Base-by-base conservation (phyloP, 1,284 basidiomycete species). In the Paramarasmius palmivorus region DNA sequence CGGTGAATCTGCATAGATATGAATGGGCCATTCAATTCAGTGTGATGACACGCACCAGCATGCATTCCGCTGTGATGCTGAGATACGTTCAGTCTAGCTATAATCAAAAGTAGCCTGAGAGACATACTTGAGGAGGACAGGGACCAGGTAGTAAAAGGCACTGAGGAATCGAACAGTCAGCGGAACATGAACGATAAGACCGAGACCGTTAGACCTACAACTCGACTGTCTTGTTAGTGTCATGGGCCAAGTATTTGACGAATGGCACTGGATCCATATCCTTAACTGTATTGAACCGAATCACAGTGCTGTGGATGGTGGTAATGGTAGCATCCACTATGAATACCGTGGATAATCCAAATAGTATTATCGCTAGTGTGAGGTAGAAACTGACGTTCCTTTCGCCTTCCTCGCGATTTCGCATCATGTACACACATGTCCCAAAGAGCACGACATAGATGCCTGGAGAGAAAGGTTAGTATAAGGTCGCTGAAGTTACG, bases 1-100 rank as follows among this genome's bases (percentile, higher is more conserved):
- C 44, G 44, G 32, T 46, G 44, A 32, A 46, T 46, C 44, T 46
- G n/a, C n/a, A n/a, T n/a, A n/a, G n/a, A n/a, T n/a, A n/a, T n/a
- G n/a, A n/a, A n/a, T 29, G 15, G 23, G 32, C 23, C 17, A n/a
- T 15, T 15, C 7, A 26, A 26, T 7, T 26, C 8, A n/a, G 20
- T 22, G 20, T 6, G 7, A 8, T 17, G 29, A 32, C 12, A 32
- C 29, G 29, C 6, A 32, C 29, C 7, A 32, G 29, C 29, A 32
- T 32, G 29, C 12, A 32, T 6, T 32, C 29, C 6, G 29, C 12
- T 32, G 29, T 32, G 29, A 32, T 32, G 29, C 29, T 32, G 29
- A 12, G 29, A 12, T 32, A 32, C 29, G 29, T 32, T 32, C 12
- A 32, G 29, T 32, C 29, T 32, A 32, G n/a, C n/a, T n/a, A 6